phyloP scores from a whole-genome alignment of 371 early-diverging fungal species.

The Mucor lusitanicus region DNA sequence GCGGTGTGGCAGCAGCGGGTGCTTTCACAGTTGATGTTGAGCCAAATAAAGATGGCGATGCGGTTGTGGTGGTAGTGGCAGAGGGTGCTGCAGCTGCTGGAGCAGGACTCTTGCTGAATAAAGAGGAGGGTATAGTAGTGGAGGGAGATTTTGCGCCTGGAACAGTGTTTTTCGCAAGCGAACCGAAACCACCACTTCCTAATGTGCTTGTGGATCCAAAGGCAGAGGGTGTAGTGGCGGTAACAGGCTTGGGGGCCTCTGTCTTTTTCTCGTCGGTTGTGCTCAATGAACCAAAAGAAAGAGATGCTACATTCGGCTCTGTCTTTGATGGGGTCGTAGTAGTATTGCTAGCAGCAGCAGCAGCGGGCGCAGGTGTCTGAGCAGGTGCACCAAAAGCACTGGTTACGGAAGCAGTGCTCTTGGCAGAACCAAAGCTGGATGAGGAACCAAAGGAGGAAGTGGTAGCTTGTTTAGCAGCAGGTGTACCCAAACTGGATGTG shows the following conservation, averaged over 20 bases:
- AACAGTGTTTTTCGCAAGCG: constrained; percentile 4
- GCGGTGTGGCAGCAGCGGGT: background rate
- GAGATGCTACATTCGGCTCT: background rate
- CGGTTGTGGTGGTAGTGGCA: background rate
- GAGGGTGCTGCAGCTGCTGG: background rate
- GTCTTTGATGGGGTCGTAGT: background rate
- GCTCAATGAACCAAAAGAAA: background rate
- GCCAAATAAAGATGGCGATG: constrained; percentile 5
- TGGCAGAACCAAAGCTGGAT: background rate
- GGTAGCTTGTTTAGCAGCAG: background rate
- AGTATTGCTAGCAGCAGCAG: background rate
- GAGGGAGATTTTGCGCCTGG: constrained; percentile 12
- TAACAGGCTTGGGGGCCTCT: background rate
- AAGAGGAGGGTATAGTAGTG: background rate
- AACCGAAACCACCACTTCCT: constrained; percentile 19
- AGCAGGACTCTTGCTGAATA: constrained; percentile 11
- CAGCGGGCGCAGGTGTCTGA: background rate
- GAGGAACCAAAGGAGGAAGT: constrained; percentile 26
- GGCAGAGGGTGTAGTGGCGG: background rate
- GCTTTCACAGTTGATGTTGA: background rate
- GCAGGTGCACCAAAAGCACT: background rate
- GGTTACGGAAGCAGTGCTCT: background rate
- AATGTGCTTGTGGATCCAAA: constrained; percentile 19
- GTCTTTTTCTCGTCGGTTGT: background rate
- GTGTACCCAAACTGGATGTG: constrained; percentile 8